phyloP scores from a whole-genome alignment of 176 grass and related monocot species.

The Ampelocalamus luodianensis region DNA sequence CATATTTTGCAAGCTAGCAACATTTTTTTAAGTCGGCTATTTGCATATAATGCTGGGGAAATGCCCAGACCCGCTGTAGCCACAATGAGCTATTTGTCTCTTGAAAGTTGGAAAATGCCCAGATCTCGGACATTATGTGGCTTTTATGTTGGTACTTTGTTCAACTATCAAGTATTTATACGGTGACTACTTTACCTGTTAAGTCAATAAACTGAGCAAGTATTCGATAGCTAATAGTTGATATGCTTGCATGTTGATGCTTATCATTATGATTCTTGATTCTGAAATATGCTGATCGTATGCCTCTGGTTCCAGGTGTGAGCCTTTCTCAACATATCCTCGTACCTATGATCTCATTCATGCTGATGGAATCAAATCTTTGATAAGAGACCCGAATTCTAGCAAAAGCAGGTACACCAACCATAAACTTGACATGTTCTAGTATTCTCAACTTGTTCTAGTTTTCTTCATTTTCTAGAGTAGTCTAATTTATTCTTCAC shows the following conservation, averaged over 20 bases:
- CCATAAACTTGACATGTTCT: constrained; percentile 7
- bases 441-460: too few species aligned
- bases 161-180: too few species aligned
- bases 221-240: too few species aligned
- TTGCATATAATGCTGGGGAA: background rate
- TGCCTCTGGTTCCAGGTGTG: too few species aligned
- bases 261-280: too few species aligned
- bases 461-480: background rate
- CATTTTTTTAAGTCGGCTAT: background rate
- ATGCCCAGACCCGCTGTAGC: background rate
- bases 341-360: constrained; percentile 97
- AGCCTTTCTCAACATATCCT: constrained; percentile 93
- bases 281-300: too few species aligned
- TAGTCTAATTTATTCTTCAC: background rate
- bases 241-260: too few species aligned
- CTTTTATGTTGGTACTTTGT: too few species aligned
- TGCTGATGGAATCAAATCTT: constrained; percentile 72
- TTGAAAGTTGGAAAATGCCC: too few species aligned
- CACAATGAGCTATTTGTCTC: background rate
- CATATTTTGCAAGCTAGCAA: background rate
- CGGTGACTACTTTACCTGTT: too few species aligned
- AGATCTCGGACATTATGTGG: too few species aligned
- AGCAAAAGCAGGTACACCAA: constrained; percentile 66
- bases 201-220: too few species aligned
- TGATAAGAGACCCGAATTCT: constrained; percentile 63